phyloP scores from a whole-genome alignment of 1,139 yeast genomes.

The Debaryomycetaceae sp. region DNA sequence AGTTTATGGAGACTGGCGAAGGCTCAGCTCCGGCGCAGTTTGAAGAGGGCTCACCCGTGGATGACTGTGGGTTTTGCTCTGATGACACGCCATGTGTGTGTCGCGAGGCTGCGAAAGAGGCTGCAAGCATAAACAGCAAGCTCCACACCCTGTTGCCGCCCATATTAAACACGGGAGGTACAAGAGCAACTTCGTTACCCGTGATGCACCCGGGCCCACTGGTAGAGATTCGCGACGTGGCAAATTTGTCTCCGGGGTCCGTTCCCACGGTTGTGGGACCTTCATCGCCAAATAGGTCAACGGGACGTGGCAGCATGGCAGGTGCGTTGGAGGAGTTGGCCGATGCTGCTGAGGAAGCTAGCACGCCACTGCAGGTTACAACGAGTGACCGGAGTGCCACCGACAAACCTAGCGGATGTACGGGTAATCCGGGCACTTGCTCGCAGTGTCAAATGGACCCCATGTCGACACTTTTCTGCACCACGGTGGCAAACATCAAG shows the following conservation, averaged over 20 bases:
- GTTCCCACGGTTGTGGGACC: conserved; percentile 34
- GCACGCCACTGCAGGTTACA: conserved; percentile 4
- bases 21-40: conserved; percentile 15
- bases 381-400: background rate
- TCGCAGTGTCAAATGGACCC: conserved; percentile 82
- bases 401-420: conserved; percentile 47
- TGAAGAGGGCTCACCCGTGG: conserved; percentile 52
- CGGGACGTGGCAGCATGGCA: conserved; percentile 16
- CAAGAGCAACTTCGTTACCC: conserved; percentile 41
- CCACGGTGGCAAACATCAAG: conserved; percentile 64
- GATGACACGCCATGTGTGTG: conserved; percentile 93
- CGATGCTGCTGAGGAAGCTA: conserved; percentile 9
- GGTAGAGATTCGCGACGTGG: conserved; percentile 44
- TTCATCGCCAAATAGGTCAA: conserved; percentile 5
- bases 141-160: conserved; percentile 33
- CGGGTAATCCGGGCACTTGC: conserved; percentile 88
- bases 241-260: conserved; percentile 41
- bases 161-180: conserved; percentile 19
- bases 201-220: conserved; percentile 69
- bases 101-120: conserved; percentile 72
- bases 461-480: conserved; percentile 83
- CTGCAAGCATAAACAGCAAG: conserved; percentile 32
- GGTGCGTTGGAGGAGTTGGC: conserved; percentile 6
- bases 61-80: conserved; percentile 89
- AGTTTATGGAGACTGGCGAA: conserved; percentile 7